Base-by-base conservation (phyloP, 2,329 filamentous ascomycete species). In the Catunica adiposa region DNA sequence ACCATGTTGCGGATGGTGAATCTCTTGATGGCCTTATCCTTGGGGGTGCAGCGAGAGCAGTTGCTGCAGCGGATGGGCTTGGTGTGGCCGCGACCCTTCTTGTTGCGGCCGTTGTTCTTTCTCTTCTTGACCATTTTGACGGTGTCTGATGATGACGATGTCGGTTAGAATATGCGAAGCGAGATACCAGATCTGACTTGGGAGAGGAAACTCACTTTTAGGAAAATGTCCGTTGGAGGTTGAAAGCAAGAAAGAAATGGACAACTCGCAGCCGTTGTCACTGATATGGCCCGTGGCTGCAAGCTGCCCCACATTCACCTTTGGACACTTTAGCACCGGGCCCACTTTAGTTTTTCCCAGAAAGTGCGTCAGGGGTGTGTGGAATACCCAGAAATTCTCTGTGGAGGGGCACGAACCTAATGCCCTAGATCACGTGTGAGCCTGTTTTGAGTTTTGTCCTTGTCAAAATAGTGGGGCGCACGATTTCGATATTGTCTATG, bases 1-100 rank as follows among this genome's bases (percentile, higher is more conserved):
- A 98, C 92, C 92, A 98, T 98, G 86, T 98, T 97, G 74, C 92
- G 86, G 82, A 98, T 81, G 78, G 92, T 98, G 82, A 98, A 98
- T 78, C 92, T 83, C 89, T 98, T 98, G 83, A 98, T 97, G 66
- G 94, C 92, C 88, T 98, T 98, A 71, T 98, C 92, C 85, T 98
- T 98, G 73, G 89, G 89, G 60, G 86, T 94, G 80, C 84, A 89
- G 77, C 84, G 80, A 71, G 77, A 79, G 78, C 78, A 81, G 77
- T 81, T 81, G 73, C 73, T 77, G 77, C 78, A 81, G 66, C 78
- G 86, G 78, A 98, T 95, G 70, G 92, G 94, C 84, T 98, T 98
- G 78, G 94, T 89, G 82, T 97, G 90, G 79, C 92, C 92, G 74
- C 92, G 88, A 74, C 92, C 90, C 78, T 95, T 95, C 89, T 96